Conservation (phyloP, 2,329 filamentous ascomycete species). For the Elsinoe ampelina region DNA sequence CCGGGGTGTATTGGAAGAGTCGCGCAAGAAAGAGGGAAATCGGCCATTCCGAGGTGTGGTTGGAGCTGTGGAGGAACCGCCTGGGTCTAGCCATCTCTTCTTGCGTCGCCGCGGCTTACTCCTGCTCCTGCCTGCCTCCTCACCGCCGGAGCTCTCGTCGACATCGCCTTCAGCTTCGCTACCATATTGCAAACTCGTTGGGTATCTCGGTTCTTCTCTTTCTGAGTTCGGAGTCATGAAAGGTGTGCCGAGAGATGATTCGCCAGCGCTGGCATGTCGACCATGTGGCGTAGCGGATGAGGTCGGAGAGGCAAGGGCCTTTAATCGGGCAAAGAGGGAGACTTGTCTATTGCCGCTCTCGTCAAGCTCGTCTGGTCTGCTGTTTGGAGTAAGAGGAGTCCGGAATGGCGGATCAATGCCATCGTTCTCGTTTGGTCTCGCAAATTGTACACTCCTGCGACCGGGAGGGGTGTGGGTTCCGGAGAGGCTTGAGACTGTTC, state of each 20-base stretch:
- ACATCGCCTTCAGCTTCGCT: constrained; percentile 70
- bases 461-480: constrained; percentile 33
- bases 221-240: constrained; percentile 40
- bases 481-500: constrained; percentile 11
- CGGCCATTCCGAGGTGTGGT: constrained; percentile 52
- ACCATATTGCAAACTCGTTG: constrained; percentile 48
- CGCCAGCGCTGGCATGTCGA: constrained; percentile 40
- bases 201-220: constrained; percentile 34
- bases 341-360: constrained; percentile 52
- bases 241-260: constrained; percentile 26
- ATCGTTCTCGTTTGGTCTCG: constrained; percentile 37
- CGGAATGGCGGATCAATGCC: constrained; percentile 6
- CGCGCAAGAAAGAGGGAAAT: constrained; percentile 39
- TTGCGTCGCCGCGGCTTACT: constrained; percentile 54
- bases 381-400: constrained; percentile 44
- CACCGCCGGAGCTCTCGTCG: constrained; percentile 76
- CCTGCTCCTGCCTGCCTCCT: constrained; percentile 38
- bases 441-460: constrained; percentile 68
- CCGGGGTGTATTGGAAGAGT: constrained; percentile 37
- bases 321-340: constrained; percentile 67
- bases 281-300: constrained; percentile 38
- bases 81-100: constrained; percentile 50
- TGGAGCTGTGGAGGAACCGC: constrained; percentile 54
- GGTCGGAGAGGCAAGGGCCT: constrained; percentile 56
- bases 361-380: constrained; percentile 57